Conservation (phyloP, 495 filamentous ascomycete species). For the Staphylotrichum tortipilum region DNA sequence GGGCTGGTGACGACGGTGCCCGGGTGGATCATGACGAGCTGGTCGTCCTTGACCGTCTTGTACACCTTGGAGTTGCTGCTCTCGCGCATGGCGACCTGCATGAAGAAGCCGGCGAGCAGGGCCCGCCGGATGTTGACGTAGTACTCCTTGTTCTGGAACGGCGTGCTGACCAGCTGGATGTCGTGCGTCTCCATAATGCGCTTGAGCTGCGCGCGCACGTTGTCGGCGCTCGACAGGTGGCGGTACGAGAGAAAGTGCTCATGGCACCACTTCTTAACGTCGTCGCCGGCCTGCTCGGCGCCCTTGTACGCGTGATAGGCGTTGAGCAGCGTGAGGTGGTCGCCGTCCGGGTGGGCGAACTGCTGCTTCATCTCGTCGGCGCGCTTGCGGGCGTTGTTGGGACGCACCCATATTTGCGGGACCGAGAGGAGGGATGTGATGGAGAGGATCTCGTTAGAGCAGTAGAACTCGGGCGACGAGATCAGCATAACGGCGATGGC, state of each 20-base stretch:
- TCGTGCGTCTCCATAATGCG: slow-evolving; percentile 93
- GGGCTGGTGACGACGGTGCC: slow-evolving; percentile 78
- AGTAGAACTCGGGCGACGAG: slow-evolving; percentile 94
- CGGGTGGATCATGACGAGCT: slow-evolving; percentile 84
- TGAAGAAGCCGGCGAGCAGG: slow-evolving; percentile 95
- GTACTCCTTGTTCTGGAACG: slow-evolving; percentile 93
- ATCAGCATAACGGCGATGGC: slow-evolving; percentile 97
- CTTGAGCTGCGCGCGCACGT: slow-evolving; percentile 80
- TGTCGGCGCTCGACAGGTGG: slow-evolving; percentile 83
- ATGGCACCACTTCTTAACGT: slow-evolving; percentile 87
- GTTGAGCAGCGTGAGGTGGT: slow-evolving; percentile 93
- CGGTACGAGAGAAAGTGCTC: slow-evolving; percentile 94
- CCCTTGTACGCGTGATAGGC: slow-evolving; percentile 96
- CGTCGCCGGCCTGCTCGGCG: slow-evolving; percentile 54
- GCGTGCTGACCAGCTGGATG: slow-evolving; percentile 74
- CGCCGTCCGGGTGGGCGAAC: slow-evolving; percentile 87
- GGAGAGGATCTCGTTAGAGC: slow-evolving; percentile 95
- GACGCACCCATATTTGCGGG: slow-evolving; percentile 87
- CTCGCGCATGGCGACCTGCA: slow-evolving; percentile 97
- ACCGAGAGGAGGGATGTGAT: slow-evolving; percentile 91
- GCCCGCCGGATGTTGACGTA: slow-evolving; percentile 94
- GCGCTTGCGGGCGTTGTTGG: slow-evolving; percentile 71
- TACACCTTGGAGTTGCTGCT: slow-evolving; percentile 68
- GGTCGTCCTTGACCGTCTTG: slow-evolving; percentile 88
- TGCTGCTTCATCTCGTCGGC: slow-evolving; percentile 96